Evolutionary conservation across 805 yeast genomes (phyloP), one percentile per base, ranked within the genome.

Genomic region (Tetrapisispora arboricola): DNA sequence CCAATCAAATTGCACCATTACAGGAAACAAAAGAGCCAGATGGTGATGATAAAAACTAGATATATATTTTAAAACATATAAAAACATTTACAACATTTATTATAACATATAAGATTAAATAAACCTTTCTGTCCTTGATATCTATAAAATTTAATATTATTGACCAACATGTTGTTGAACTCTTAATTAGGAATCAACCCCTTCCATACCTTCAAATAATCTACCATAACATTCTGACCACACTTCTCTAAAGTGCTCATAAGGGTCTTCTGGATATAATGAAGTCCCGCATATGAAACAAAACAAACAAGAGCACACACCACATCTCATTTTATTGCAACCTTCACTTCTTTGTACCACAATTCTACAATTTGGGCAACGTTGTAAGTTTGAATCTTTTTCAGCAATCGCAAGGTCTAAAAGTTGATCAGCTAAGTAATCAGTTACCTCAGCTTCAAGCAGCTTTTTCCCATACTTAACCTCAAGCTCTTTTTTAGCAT

Each of bases 251-350:
- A 60, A 78, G 57, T 78, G 84, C 22, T 57, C 63, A 50, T 78
- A 78, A 0, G 78, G 77, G 39, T 70, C 69, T 6, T 51, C 57
- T 5, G 57, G 55, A 17, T 57, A 48, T 42, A 74, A 50, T 13
- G 55, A 45, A 2, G 50, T 53, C 2, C 78, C 78, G 58, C 84
- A 78, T 9, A 75, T 33, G 44, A 71, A 73, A 51, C 84, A 78
- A 46, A 78, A 78, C 32, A 56, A 49, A 0, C 70, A 61, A 4
- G 49, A 47, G 45, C 84, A 78, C 6, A 67, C 58, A 0, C 64
- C 47, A 49, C 85, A 78, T 29, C 63, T 65, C 79, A 78, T 76
- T 49, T 74, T 76, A 50, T 77, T 78, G 54, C 84, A 78, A 5
- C 84, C 85, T 47, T 76, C 82, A 19, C 69, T 60, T 43, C 75